Conservation (phyloP, 176 grass and related monocot species). For the Ananas comosus region DNA sequence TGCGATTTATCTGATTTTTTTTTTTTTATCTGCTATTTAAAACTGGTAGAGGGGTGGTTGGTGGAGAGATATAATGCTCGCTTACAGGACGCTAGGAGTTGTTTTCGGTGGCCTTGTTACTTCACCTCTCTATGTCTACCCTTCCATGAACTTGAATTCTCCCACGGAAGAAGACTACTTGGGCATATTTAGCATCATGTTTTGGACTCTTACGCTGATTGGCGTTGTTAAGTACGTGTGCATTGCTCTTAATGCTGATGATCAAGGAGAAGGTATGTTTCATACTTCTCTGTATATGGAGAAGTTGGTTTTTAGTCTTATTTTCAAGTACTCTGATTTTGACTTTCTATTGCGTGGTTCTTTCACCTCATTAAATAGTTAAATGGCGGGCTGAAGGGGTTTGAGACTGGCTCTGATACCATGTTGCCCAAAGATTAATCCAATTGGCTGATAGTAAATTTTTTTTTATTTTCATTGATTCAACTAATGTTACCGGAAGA, state of each 20-base stretch:
- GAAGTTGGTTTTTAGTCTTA: neutral
- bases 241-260: slow-evolving; percentile 51
- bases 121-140: slow-evolving; percentile 66
- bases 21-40: too few relatives aligned
- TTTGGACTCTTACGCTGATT: slow-evolving; percentile 78
- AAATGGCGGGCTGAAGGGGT: too few relatives aligned
- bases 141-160: slow-evolving; percentile 37
- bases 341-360: neutral
- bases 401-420: too few relatives aligned
- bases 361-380: neutral
- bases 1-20: too few relatives aligned
- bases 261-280: slow-evolving; percentile 63
- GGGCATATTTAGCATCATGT: slow-evolving; percentile 61
- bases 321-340: neutral
- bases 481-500: too few relatives aligned
- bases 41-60: too few relatives aligned
- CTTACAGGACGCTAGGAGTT: slow-evolving; percentile 64
- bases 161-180: slow-evolving; percentile 31
- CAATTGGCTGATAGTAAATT: too few relatives aligned
- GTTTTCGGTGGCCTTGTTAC: slow-evolving; percentile 73
- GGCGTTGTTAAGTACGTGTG: slow-evolving; percentile 61
- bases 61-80: slow-evolving; percentile 18
- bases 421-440: too few relatives aligned
- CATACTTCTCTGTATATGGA: neutral
- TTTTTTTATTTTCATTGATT: too few relatives aligned